Base-by-base conservation (phyloP, 495 filamentous ascomycete genomes). In the Penicillium longicatenatum region DNA sequence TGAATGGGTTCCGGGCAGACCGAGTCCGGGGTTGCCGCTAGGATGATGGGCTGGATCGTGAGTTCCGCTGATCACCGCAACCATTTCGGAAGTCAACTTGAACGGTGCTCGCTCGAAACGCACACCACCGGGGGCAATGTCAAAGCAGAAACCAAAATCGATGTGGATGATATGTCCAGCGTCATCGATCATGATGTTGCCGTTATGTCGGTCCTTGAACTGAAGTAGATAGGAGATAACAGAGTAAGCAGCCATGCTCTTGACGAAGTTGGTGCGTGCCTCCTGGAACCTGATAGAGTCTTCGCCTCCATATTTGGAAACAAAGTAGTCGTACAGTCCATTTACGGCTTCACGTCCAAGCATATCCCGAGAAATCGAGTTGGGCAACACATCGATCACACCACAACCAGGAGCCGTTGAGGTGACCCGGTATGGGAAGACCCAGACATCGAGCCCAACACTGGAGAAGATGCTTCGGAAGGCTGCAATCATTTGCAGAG, bases 211-310 rank as follows among this genome's bases (percentile, higher is more conserved):
- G 71, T 99, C 95, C 73, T 99, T 99, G 85, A 99, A 97, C 67
- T 99, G 96, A 26, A 99, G 78, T 8, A 99, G 80, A 73, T 95
- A 98, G 0, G 91, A 94, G 51, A 98, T 97, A 56, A 98, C 87
- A n/a, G 91, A 96, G 73, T 99, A 98, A n/a, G 93, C 94, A 3
- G 95, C 95, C 95, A 99, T 98, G 75, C 91, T 96, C 81, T 98
- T 98, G 65, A 99, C 92, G 63, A 99, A 99, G 68, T 97, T 97
- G 70, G 86, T 94, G 39, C 95, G 86, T 3, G 95, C 95, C 68
- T 96, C 88, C 71, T 99, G 95, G 79, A 97, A 99, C 45, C 84
- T 84, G 42, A 96, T 87, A 0, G 90, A 94, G 64, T 97, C 93
- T 71, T 97, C 93, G 43, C 92, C 90, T 48, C 95, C 95, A 68